These are phyloP conservation scores for Podaxis mareebaensis DNA, from an alignment of 768 basidiomycete species.

Conservation along the genomic window DNA sequence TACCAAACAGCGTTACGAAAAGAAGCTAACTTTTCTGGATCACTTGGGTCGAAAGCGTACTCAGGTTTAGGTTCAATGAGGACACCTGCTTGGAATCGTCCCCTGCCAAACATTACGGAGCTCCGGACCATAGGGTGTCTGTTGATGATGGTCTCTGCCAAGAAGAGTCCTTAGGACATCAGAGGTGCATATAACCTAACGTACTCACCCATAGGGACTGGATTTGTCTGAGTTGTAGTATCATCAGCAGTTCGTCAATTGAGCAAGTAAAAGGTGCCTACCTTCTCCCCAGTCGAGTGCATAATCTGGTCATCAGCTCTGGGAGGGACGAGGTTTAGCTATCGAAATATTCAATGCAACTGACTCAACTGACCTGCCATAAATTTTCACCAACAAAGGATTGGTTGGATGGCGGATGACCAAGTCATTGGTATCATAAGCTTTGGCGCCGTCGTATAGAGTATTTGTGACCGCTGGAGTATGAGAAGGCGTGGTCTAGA, in stretches of 20 bases:
- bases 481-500: conserved; percentile 18
- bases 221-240: conserved; percentile 31
- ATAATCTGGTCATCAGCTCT: conserved; percentile 44
- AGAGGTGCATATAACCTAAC: conserved; percentile 7
- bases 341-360: conserved; percentile 35
- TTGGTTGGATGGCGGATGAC: conserved; percentile 41
- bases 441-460: conserved; percentile 27
- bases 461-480: conserved; percentile 33
- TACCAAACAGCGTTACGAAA: conserved; percentile 15
- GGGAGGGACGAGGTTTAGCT: conserved; percentile 19
- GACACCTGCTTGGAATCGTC: conserved; percentile 35
- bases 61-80: conserved; percentile 29
- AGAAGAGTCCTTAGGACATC: conserved; percentile 9
- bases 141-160: conserved; percentile 38
- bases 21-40: not conserved
- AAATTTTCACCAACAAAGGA: conserved; percentile 34
- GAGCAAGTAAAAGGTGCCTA: conserved; percentile 16
- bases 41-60: conserved; percentile 10
- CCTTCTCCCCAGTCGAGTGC: conserved; percentile 44
- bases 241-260: not conserved
- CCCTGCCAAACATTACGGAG: conserved; percentile 40
- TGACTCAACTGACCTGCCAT: conserved; percentile 29
- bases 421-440: conserved; percentile 42
- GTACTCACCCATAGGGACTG: conserved; percentile 33
- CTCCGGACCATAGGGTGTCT: conserved; percentile 28